Evolutionary conservation across 225 moss, liverwort and hornwort species (phyloP), one percentile per base, ranked within the genome.

Genomic region (Pleurozium schreberi): DNA sequence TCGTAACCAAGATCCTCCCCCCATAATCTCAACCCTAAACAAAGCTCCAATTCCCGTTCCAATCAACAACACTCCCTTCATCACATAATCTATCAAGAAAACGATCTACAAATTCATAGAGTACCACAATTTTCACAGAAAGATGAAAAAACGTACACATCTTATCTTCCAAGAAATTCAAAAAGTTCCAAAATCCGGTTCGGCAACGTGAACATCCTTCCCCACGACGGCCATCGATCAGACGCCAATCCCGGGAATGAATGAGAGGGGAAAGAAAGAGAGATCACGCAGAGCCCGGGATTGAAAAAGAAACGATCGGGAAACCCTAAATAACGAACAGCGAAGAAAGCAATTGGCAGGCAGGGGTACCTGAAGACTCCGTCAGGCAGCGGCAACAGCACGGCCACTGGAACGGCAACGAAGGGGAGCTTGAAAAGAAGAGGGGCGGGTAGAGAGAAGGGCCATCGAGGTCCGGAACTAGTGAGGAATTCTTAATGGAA

Each of bases 301-400:
- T 18, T 27, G 19, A 3, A 16, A 64, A 47, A 6, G 31, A 71
- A 61, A 42, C 55, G 18, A 74, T 40, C 36, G 20, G 17, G 71
- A 87, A 80, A 84, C 91, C 91, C 91, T 91, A 89, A 89, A 78
- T 75, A 38, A 64, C 52, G 75, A 75, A 85, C 33, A 38, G 17
- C 18, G 13, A 30, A 63, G 53, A 75, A 64, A 62, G 21, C 38
- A 17, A 40, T 55, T 74, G 19, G 74, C 47, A 30, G 34, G 26
- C 60, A 42, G 31, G 23, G 5, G 28, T 79, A 89, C 89, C 89
- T 85, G 50, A 61, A 30, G 50, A 85, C 10, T 61, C 30, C 30
- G 62, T 62, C 10, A 31, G 5, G 68, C 50, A 45, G 57, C 66
- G 15, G 28, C 22, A 38, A 45, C 28, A 84, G 38, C 88, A 66